phyloP scores from a whole-genome alignment of 352 stramenopile genomes.

The Phytophthora europaea region DNA sequence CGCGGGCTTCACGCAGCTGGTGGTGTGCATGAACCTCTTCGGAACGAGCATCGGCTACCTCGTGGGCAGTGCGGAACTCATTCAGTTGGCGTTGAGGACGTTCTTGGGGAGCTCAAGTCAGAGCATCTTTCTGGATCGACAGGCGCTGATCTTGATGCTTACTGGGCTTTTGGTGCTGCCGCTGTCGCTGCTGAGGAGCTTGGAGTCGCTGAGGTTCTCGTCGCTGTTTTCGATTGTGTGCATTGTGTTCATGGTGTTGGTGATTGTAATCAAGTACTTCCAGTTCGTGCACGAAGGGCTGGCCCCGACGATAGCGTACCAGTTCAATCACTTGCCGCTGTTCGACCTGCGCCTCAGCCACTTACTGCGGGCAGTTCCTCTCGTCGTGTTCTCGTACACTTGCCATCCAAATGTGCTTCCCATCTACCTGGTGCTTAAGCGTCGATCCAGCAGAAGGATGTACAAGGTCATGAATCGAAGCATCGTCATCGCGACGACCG shows the following conservation, averaged over 20 bases:
- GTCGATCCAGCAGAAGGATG: conserved; percentile 83
- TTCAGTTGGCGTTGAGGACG: conserved; percentile 67
- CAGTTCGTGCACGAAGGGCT: conserved; percentile 83
- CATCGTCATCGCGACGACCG: conserved; percentile 74
- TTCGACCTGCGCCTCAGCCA: conserved; percentile 74
- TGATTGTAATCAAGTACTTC: conserved; percentile 93
- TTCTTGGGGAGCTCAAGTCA: conserved; percentile 57
- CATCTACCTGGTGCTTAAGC: conserved; percentile 92
- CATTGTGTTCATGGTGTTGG: conserved; percentile 89
- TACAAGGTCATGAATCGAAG: conserved; percentile 92
- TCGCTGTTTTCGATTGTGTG: conserved; percentile 91
- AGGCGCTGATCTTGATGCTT: conserved; percentile 77
- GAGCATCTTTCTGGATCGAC: conserved; percentile 70
- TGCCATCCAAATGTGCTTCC: conserved; percentile 91
- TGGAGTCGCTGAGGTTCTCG: conserved; percentile 88
- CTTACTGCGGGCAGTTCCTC: conserved; percentile 77
- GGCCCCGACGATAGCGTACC: conserved; percentile 72
- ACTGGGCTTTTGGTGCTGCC: conserved; percentile 74
- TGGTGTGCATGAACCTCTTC: conserved; percentile 91
- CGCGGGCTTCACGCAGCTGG: conserved; percentile 76
- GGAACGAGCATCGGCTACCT: conserved; percentile 88
- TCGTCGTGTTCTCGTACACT: conserved; percentile 91
- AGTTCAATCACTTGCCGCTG: conserved; percentile 79
- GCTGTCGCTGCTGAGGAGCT: conserved; percentile 83
- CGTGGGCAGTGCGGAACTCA: conserved; percentile 81